Base-by-base conservation (phyloP, 192 early-diverging fungal genomes). In the Coemansia erecta region DNA sequence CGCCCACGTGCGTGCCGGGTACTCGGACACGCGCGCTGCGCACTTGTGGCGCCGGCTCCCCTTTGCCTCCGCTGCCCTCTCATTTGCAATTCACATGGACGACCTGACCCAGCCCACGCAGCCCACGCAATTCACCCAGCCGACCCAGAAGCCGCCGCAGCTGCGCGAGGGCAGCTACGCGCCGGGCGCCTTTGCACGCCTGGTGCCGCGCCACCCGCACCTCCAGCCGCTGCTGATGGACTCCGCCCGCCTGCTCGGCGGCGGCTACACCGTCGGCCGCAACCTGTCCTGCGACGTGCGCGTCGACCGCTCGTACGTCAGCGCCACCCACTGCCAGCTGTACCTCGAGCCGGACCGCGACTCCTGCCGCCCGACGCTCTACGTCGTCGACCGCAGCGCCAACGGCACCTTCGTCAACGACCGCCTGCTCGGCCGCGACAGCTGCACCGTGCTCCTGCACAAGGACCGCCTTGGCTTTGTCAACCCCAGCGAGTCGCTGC, bases 351-450 rank as follows among this genome's bases (percentile, higher is more conserved):
- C 44, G 8, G 59, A 52, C 8, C 35, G 68, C 0, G 62, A 68
- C 8, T 18, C 65, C n/a, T 49, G 19, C 17, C 60, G 39, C 26
- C 68, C 43, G 13, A 55, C 28, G 6, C 58, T 77, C n/a, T 71
- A 64, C 19, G 66, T 77, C 19, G 18, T 52, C 22, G 74, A 77
- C 35, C 60, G 53, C 12, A 75, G 78, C 54, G 60, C 67, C 33
- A 77, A 77, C 49, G 80, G 80, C 13, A 81, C 80, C 23, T 73
- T 58, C 44, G 61, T 77, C 60, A 81, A 81, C 45, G 70, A 63
- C 51, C 37, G 59, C 41, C 21, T 67, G 10, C 63, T 81, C 8
- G 80, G 80, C 10, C 70, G 70, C 9, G 61, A 49, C 39, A 81
- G 67, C 61, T 49, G 71, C 40, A 81, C 80, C 12, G 59, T 81